A percentile compares a stretch with the other conserved stretches of the same genome.
Conservation (phyloP, 169 alveolate genomes). For the Eimeria mitis region DNA sequence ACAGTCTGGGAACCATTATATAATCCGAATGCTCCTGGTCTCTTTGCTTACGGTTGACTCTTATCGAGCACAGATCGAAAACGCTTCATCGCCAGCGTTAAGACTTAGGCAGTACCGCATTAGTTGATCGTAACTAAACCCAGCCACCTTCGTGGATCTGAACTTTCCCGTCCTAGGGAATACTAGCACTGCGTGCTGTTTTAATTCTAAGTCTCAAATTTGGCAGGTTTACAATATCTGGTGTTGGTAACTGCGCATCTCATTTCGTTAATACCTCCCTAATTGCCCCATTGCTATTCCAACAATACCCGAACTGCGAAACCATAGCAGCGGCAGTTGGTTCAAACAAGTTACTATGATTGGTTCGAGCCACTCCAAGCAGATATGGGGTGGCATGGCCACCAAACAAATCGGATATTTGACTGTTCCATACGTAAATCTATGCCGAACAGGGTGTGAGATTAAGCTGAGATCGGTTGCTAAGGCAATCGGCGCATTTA, state of each 20-base stretch:
- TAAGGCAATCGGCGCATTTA: not conserved
- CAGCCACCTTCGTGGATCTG: not conserved
- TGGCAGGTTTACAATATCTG: not conserved
- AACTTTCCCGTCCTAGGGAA: not conserved
- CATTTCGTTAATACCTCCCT: not conserved
- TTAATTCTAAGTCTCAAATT: not conserved
- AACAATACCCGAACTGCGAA: not conserved
- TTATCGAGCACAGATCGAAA: not conserved
- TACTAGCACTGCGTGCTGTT: not conserved
- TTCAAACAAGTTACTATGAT: not conserved
- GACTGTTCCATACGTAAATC: not conserved
- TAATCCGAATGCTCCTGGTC: not conserved
- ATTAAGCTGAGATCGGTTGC: not conserved
- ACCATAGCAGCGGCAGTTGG: not conserved
- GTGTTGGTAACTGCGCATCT: not conserved
- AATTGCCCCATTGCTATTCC: not conserved
- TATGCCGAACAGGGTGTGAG: not conserved
- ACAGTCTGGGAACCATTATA: not conserved
- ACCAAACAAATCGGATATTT: not conserved
- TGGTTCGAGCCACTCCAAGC: not conserved
- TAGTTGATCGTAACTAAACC: not conserved
- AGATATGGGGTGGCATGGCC: not conserved
- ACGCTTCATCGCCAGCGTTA: not conserved
- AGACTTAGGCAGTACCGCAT: not conserved
- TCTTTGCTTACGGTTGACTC: not conserved